These are phyloP conservation scores for Crepidotus variabilis DNA, from an alignment of 768 basidiomycete species.

Conservation along the genomic window DNA sequence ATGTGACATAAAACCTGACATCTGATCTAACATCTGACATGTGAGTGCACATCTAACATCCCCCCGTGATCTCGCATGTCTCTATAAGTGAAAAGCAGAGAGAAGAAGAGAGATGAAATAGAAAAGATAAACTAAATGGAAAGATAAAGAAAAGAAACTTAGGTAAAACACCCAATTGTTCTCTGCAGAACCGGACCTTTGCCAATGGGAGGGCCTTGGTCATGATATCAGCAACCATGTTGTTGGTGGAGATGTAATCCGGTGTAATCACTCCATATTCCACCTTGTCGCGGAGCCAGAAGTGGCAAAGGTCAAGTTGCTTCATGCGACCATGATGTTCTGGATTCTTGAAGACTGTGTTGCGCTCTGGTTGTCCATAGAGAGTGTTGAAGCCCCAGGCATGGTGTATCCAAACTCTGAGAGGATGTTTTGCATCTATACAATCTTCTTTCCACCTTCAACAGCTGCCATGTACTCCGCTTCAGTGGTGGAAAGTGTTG, in stretches of 20 bases:
- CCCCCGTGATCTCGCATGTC: slow-evolving; percentile 1
- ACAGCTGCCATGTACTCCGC: slow-evolving; percentile 34
- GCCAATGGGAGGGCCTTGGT: neutral
- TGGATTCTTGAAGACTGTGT: slow-evolving; percentile 30
- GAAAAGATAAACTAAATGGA: neutral
- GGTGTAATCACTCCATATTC: neutral
- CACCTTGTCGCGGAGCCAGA: slow-evolving; percentile 1
- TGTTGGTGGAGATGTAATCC: neutral
- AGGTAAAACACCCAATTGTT: neutral
- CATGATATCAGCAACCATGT: neutral
- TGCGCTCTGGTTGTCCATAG: slow-evolving; percentile 33
- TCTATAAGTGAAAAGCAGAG: neutral
- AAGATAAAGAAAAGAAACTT: neutral
- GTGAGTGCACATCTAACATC: no score
- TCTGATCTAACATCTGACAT: no score
- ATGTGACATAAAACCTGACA: no score
- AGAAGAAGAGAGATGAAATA: neutral
- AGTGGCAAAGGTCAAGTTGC: neutral
- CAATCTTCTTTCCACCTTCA: slow-evolving; percentile 25
- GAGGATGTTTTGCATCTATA: slow-evolving; percentile 28
- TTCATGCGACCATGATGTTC: slow-evolving; percentile 24
- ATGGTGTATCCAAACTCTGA: slow-evolving; percentile 19
- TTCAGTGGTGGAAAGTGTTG: no score
- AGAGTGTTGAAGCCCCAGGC: slow-evolving; percentile 19
- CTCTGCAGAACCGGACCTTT: slow-evolving; percentile 2